A percentile compares a stretch with the other conserved stretches of the same genome.
Conservation (phyloP, 2,329 filamentous ascomycete genomes). For the Orbilia blumenaviensis region DNA sequence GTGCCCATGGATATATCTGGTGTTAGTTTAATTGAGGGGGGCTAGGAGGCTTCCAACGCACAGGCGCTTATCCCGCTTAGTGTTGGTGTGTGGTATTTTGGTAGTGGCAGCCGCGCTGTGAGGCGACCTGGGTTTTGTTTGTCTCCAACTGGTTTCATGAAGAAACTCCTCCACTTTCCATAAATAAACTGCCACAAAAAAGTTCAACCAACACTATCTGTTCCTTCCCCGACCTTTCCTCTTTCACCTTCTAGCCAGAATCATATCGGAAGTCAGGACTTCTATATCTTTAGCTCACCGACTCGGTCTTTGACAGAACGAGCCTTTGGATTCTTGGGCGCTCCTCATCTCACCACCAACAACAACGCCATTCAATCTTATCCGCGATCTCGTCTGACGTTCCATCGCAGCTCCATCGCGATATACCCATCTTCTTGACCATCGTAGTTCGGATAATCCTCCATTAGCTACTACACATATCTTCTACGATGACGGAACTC, state of each 20-base stretch:
- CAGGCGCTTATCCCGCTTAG: slow-evolving; percentile 34
- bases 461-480: neutral
- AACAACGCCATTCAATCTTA: neutral
- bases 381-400: neutral
- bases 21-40: no score
- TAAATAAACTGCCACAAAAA: slow-evolving; percentile 41
- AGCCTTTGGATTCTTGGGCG: slow-evolving; percentile 40
- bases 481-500: slow-evolving; percentile 35
- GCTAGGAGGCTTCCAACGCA: no score
- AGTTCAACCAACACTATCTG: slow-evolving; percentile 7
- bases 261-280: slow-evolving; percentile 51
- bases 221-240: slow-evolving; percentile 17
- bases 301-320: slow-evolving; percentile 52
- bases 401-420: neutral
- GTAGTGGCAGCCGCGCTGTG: slow-evolving; percentile 26
- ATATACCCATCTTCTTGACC: neutral
- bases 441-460: neutral
- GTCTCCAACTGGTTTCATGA: slow-evolving; percentile 48
- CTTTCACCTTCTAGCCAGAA: slow-evolving; percentile 18
- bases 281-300: slow-evolving; percentile 34
- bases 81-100: slow-evolving; percentile 49
- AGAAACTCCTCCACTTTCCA: slow-evolving; percentile 42
- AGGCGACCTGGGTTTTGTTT: slow-evolving; percentile 45
- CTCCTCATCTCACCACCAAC: slow-evolving; percentile 16
- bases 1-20: no score